phyloP scores from a whole-genome alignment of 176 grass and related monocot species.

The Guadua angustifolia region DNA sequence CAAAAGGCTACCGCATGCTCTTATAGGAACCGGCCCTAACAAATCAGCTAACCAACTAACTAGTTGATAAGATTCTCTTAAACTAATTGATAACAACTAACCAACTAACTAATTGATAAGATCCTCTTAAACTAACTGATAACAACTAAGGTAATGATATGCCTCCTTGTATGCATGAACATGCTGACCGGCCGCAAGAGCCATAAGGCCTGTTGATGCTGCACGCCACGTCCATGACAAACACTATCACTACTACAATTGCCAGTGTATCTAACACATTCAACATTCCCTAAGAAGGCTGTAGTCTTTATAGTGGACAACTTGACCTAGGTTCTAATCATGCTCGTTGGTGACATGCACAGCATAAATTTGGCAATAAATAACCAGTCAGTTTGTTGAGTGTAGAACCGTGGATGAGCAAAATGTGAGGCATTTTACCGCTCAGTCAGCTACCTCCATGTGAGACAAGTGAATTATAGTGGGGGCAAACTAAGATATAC shows the following conservation, averaged over 20 bases:
- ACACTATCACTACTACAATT: not conserved
- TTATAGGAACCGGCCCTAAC: no score
- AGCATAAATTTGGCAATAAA: slow-evolving; percentile 24
- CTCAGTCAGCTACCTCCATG: not conserved
- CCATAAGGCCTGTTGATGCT: no score
- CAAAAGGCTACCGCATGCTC: no score
- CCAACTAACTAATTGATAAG: no score
- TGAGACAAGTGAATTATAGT: not conserved
- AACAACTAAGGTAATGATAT: no score
- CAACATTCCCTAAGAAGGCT: not conserved
- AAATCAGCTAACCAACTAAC: no score
- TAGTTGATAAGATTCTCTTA: no score
- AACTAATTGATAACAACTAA: no score
- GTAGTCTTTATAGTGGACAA: not conserved
- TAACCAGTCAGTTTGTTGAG: not conserved
- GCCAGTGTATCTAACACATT: not conserved
- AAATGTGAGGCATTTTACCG: not conserved
- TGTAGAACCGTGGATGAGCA: not conserved
- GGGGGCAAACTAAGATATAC: slow-evolving; percentile 7
- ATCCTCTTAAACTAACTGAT: no score
- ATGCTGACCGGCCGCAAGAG: no score
- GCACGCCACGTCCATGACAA: not conserved
- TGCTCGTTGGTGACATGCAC: not conserved
- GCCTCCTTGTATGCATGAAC: no score
- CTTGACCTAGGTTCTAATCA: not conserved